These are phyloP conservation scores for Coemansia umbellata DNA, from an alignment of 192 early-diverging fungal genomes.

Conservation along the genomic window DNA sequence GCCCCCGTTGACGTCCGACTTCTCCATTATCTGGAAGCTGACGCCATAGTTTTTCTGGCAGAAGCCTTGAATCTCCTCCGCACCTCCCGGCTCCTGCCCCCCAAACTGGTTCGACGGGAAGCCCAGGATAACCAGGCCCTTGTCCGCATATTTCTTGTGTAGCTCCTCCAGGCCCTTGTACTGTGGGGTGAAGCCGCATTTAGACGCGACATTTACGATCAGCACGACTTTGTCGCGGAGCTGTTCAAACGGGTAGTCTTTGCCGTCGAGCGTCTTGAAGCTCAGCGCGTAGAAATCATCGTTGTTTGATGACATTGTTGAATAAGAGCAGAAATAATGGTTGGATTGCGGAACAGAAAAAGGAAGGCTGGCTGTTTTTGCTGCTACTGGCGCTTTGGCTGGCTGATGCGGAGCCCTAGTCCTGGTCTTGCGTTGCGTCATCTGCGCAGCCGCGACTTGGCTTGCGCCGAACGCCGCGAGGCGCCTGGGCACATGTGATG, in stretches of 20 bases:
- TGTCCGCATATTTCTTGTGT: constrained; percentile 60
- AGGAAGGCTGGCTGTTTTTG: too few species aligned
- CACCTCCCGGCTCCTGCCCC: constrained; percentile 58
- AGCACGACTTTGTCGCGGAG: constrained; percentile 74
- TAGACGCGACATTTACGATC: constrained; percentile 86
- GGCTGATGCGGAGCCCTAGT: too few species aligned
- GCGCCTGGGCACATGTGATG: too few species aligned
- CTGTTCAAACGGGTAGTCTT: constrained; percentile 55
- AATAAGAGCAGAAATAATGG: too few species aligned
- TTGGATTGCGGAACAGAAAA: too few species aligned
- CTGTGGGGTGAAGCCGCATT: constrained; percentile 86
- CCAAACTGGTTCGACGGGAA: constrained; percentile 91
- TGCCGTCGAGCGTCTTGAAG: constrained; percentile 49
- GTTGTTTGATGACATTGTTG: constrained; percentile 5
- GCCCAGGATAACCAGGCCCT: constrained; percentile 82
- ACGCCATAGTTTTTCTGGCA: constrained; percentile 76
- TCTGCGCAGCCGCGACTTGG: too few species aligned
- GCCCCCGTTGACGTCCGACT: constrained; percentile 79
- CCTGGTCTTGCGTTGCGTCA: too few species aligned
- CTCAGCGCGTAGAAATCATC: constrained; percentile 55
- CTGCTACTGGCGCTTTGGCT: too few species aligned
- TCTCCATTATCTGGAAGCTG: constrained; percentile 83
- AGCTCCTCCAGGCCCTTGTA: constrained; percentile 68
- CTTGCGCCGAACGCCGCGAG: too few species aligned
- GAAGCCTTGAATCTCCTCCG: constrained; percentile 38